Percentiles rank a stretch among this genome's conserved stretches.
Evolutionary conservation across 768 basidiomycete genomes (phyloP).

Genomic region (Stropharia rugosoannulata): DNA sequence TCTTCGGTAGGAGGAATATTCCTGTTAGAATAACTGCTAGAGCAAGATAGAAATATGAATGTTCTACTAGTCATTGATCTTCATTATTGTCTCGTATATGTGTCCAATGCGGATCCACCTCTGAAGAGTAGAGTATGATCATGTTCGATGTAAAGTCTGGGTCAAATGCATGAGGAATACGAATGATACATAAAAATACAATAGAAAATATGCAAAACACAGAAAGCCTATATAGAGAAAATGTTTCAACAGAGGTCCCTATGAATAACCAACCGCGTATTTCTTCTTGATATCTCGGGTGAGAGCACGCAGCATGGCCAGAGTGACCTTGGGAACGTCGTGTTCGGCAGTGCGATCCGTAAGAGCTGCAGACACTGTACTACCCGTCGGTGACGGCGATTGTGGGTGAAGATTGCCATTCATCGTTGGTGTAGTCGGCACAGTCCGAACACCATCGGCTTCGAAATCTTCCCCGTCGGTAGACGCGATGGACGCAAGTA

Average conservation of each 20-base stretch:
- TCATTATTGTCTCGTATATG: too few relatives aligned
- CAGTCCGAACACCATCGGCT: slow-evolving; percentile 15
- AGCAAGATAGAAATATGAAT: not conserved
- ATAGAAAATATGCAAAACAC: slow-evolving; percentile 1
- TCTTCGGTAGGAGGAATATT: slow-evolving; percentile 11
- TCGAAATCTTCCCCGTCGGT: slow-evolving; percentile 22
- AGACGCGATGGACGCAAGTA: slow-evolving; percentile 33
- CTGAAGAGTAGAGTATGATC: too few relatives aligned
- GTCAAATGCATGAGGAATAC: not conserved
- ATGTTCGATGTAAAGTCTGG: not conserved
- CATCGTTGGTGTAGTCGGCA: slow-evolving; percentile 31
- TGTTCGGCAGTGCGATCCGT: slow-evolving; percentile 24
- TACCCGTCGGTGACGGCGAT: slow-evolving; percentile 48
- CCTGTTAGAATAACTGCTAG: slow-evolving; percentile 8
- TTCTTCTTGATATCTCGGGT: slow-evolving; percentile 54
- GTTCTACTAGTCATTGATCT: too few relatives aligned
- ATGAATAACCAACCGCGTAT: slow-evolving; percentile 25
- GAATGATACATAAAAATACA: slow-evolving; percentile 4
- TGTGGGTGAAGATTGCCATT: slow-evolving; percentile 24
- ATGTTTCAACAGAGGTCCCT: not conserved
- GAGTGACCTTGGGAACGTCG: slow-evolving; percentile 43
- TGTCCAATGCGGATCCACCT: too few relatives aligned
- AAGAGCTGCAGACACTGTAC: slow-evolving; percentile 39
- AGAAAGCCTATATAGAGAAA: slow-evolving; percentile 6
- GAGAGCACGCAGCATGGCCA: slow-evolving; percentile 64